Percentiles rank a stretch among this genome's conserved stretches.
Evolutionary conservation across 345 rosid genomes (phyloP).

Genomic region (Diplotaxis tenuifolia): DNA sequence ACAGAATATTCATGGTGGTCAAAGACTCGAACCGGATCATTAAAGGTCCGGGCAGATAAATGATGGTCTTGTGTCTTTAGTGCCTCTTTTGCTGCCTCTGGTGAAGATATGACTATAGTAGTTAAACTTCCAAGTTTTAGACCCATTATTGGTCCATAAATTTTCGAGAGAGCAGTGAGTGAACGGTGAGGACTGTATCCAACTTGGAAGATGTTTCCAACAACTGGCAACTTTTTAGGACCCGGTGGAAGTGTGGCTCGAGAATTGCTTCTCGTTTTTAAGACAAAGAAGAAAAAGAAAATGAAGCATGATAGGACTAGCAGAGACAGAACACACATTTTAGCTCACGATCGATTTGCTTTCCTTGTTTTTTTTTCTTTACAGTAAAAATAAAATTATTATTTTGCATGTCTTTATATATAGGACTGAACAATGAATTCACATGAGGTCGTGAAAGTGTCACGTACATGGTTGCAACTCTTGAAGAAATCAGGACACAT

Average conservation of each 20-base stretch:
- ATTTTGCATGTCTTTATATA: neutral
- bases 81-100: conserved; percentile 33
- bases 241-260: conserved; percentile 30
- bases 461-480: neutral
- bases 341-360: neutral
- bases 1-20: conserved; percentile 31
- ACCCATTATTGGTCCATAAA: conserved; percentile 45
- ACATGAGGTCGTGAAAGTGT: neutral
- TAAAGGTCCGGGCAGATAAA: conserved; percentile 29
- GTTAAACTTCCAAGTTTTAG: conserved; percentile 35
- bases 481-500: neutral
- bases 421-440: neutral
- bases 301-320: neutral
- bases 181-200: conserved; percentile 39
- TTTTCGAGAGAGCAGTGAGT: conserved; percentile 29
- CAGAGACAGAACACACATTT: neutral
- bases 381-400: neutral
- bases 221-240: conserved; percentile 33
- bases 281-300: neutral
- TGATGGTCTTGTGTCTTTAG: conserved; percentile 36
- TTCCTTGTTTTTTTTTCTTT: neutral
- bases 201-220: conserved; percentile 48
- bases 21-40: conserved; percentile 25
- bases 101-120: conserved; percentile 33
- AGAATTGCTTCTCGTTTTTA: neutral